Evolutionary conservation across 176 grass and related monocot genomes (phyloP).

Genomic region (Aegilops speltoides): DNA sequence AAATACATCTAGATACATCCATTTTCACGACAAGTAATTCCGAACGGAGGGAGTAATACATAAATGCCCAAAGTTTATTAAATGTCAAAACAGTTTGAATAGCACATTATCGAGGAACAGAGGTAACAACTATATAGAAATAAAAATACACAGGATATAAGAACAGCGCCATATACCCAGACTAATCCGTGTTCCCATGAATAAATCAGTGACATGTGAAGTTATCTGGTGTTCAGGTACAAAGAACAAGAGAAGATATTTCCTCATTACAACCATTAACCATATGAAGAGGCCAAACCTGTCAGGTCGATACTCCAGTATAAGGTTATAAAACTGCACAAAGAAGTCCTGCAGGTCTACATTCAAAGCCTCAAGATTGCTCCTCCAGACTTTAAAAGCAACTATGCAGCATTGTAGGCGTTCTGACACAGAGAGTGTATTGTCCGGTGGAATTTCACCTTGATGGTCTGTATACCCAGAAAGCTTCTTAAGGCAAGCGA

Average conservation of each 20-base stretch:
- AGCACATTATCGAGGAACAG: neutral
- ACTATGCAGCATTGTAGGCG: constrained; percentile 89
- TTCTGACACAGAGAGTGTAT: constrained; percentile 72
- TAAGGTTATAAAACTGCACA: constrained; percentile 83
- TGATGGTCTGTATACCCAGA: constrained; percentile 56
- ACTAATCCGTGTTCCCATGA: neutral
- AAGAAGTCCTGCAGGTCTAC: constrained; percentile 92
- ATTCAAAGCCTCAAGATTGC: constrained; percentile 88
- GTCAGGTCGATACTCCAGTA: constrained; percentile 88
- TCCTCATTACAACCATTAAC: neutral
- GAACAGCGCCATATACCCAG: neutral
- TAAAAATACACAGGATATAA: neutral
- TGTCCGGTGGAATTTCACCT: constrained; percentile 30
- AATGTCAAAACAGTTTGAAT: neutral
- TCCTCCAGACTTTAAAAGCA: constrained; percentile 88
- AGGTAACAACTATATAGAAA: neutral
- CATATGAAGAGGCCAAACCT: constrained; percentile 43
- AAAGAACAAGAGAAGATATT: neutral
- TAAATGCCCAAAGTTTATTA: neutral
- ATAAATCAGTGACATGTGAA: neutral
- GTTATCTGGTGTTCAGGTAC: neutral
- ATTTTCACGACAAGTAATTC: too few relatives aligned
- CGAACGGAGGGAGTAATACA: too few relatives aligned
- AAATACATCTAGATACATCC: too few relatives aligned
- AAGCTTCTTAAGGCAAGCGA: constrained; percentile 80